Percentiles rank a stretch among this genome's conserved stretches.
phyloP scores from a whole-genome alignment of 2,329 filamentous ascomycete species.

The Penicillium sp. region DNA sequence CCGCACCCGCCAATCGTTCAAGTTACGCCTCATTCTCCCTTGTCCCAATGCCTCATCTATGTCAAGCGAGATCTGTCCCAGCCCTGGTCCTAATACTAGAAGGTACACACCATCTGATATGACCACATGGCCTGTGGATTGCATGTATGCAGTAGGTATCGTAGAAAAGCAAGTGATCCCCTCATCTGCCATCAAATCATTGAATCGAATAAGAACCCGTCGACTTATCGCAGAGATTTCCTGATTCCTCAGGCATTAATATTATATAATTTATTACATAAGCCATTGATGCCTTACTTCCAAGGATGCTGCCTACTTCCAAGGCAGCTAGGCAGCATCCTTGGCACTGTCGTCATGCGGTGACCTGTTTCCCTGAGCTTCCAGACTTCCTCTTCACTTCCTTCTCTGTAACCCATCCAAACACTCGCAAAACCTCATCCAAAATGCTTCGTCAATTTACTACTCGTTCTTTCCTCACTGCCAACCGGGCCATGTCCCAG shows the following conservation, averaged over 20 bases:
- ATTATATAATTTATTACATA: conserved; percentile 12
- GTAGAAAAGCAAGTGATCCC: background rate
- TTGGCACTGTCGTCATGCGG: conserved; percentile 20
- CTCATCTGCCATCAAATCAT: conserved; percentile 13
- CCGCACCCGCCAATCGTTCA: conserved; percentile 32
- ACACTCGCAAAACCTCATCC: conserved; percentile 8
- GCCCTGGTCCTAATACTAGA: background rate
- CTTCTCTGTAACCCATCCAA: background rate
- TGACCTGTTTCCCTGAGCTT: conserved; percentile 4
- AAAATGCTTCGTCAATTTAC: conserved; percentile 65
- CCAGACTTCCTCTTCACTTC: conserved; percentile 1
- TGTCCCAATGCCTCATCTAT: conserved; percentile 20
- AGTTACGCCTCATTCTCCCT: conserved; percentile 19
- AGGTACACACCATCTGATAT: background rate
- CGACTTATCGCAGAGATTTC: conserved; percentile 27
- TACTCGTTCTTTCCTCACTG: conserved; percentile 53
- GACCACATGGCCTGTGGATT: background rate
- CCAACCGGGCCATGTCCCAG: conserved; percentile 46
- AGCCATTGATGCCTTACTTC: conserved; percentile 7
- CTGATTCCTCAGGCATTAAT: background rate
- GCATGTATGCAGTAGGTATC: background rate
- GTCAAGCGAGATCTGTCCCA: conserved; percentile 1
- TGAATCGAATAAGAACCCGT: conserved; percentile 20
- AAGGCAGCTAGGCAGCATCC: too few relatives aligned
- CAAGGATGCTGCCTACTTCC: too few relatives aligned